phyloP scores from a whole-genome alignment of 2,329 filamentous ascomycete genomes.

The Fusarium nanum region DNA sequence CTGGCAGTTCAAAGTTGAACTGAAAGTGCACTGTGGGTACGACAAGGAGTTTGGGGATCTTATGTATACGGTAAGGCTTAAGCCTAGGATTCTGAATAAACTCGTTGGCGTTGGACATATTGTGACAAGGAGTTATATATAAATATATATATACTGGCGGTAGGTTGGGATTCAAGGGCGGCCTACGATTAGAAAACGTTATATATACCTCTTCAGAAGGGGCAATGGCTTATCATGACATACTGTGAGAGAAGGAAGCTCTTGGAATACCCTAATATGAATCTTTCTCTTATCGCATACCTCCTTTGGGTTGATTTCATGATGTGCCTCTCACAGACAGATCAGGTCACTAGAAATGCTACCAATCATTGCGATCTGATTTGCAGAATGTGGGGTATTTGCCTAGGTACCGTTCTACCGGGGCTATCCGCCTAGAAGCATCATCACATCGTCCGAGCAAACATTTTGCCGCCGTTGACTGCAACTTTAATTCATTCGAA shows the following conservation, averaged over 20 bases:
- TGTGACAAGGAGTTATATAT: conserved; percentile 37
- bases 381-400: conserved; percentile 27
- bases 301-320: conserved; percentile 2
- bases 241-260: conserved; percentile 1
- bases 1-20: conserved; percentile 35
- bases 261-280: conserved; percentile 5
- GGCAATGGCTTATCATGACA: conserved; percentile 12
- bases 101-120: conserved; percentile 48
- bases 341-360: conserved; percentile 4
- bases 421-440: conserved; percentile 38
- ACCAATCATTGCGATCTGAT: conserved; percentile 33
- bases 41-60: conserved; percentile 42
- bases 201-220: conserved; percentile 27
- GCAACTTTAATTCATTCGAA: conserved; percentile 23
- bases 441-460: conserved; percentile 30
- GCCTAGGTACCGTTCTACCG: conserved; percentile 36
- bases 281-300: background rate
- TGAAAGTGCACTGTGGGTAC: conserved; percentile 25
- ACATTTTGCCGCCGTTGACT: conserved; percentile 31
- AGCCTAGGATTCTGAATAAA: conserved; percentile 39
- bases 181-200: conserved; percentile 27
- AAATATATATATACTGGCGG: conserved; percentile 34
- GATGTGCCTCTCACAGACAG: background rate
- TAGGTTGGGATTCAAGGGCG: conserved; percentile 14
- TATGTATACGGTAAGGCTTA: conserved; percentile 39